These are phyloP conservation scores for Amphicarpaea edgeworthii DNA, from an alignment of 306 rosid species.

Conservation along the genomic window DNA sequence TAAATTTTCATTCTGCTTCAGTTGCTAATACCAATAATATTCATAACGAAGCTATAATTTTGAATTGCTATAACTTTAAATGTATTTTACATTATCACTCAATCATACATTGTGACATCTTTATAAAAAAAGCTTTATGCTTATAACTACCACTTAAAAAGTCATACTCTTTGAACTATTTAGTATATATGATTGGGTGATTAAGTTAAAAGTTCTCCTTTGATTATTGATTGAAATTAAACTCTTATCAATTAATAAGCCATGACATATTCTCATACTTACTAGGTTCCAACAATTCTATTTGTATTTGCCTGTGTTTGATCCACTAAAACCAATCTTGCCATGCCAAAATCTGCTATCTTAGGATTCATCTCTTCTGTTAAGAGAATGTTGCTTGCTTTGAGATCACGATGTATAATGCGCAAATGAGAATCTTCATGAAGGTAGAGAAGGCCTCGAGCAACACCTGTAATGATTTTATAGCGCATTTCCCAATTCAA, in stretches of 20 bases:
- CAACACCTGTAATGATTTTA: neutral
- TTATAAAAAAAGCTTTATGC: no score
- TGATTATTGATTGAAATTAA: neutral
- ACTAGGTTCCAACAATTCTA: constrained; percentile 14
- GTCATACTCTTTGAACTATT: neutral
- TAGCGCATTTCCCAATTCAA: neutral
- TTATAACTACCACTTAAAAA: no score
- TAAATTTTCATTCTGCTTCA: no score
- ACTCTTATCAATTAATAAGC: neutral
- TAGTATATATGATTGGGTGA: neutral
- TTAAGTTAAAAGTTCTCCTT: neutral
- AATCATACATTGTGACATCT: no score
- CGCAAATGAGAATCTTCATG: constrained; percentile 1
- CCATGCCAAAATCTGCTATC: constrained; percentile 12
- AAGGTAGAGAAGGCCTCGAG: neutral
- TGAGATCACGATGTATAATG: neutral
- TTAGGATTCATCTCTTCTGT: constrained; percentile 18
- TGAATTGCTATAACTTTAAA: neutral
- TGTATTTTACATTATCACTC: no score
- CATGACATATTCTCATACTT: neutral
- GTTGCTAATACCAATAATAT: neutral
- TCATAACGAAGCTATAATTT: neutral
- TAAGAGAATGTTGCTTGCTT: constrained; percentile 2
- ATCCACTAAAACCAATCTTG: constrained; percentile 1
- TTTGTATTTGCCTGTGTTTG: neutral